Evolutionary conservation across 148 eudicot genomes (phyloP), one percentile per base, ranked within the genome.

Genomic region (Rhododendron kiyosumense): DNA sequence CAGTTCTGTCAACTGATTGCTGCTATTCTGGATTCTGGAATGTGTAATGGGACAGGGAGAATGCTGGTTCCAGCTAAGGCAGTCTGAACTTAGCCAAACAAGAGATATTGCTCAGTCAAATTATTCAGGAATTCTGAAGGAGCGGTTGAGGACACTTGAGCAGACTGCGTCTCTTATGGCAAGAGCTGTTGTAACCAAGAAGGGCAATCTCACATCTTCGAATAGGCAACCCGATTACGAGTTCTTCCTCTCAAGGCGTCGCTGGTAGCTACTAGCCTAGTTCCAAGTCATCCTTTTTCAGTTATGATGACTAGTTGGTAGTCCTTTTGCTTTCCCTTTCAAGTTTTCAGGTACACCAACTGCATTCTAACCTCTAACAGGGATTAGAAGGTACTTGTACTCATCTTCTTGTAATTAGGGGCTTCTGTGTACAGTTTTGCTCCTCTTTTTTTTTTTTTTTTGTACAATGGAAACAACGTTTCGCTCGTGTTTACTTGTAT

Each of bases 171-270:
- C 89, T 48, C 79, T 85, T 32, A 91, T 92, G 87, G 92, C 94
- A 26, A 86, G 92, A 85, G 92, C 89, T 51, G 81, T 86, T 69
- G 89, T 89, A 69, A 59, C 81, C 80, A 91, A 85, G 84, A 91
- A 85, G 85, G 92, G 90, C 43, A 85, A 79, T 75, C 78, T 45
- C 65, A 85, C 65, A 24, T 79, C 65, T 18, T 69, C 86, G 34
- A 92, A 92, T 78, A 87, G 89, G 45, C 94, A 92, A 59, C 93
- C 94, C n/a, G 94, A 92, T 84, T 92, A 89, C 26, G 94, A 92
- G 86, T 92, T 90, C 81, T 92, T 92, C 88, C 85, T 89, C 45
- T 89, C 91, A 11, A 87, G 89, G 81, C 84, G 77, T 45, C 28
- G 82, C 59, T 86, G 87, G 84, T 83, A 87, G 48, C 84, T 45